These are phyloP conservation scores for Astraeus odoratus DNA, from an alignment of 768 basidiomycete species.

Conservation along the genomic window DNA sequence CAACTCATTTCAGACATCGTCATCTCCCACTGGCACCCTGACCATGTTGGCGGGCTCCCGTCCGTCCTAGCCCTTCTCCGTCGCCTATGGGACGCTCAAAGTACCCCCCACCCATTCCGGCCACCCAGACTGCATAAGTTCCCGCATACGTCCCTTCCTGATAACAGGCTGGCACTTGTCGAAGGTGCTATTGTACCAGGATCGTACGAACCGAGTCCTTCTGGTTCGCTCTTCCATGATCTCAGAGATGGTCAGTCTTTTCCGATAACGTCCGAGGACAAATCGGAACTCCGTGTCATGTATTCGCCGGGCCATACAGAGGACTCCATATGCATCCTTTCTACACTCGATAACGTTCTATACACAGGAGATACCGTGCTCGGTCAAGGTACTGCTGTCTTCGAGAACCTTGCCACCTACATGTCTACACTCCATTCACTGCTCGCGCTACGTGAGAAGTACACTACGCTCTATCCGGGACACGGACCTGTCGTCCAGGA, in stretches of 20 bases:
- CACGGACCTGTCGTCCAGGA: conserved; percentile 77
- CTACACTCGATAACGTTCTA: conserved; percentile 63
- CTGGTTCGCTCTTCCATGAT: conserved; percentile 48
- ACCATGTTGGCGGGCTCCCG: conserved; percentile 77
- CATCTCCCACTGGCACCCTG: conserved; percentile 85
- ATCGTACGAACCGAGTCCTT: conserved; percentile 38
- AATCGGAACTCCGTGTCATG: conserved; percentile 48
- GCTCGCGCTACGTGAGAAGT: conserved; percentile 35
- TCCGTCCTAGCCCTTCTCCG: conserved; percentile 62
- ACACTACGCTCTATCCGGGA: conserved; percentile 69
- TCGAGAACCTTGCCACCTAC: conserved; percentile 75
- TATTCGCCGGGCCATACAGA: conserved; percentile 88
- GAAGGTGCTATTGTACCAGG: conserved; percentile 33
- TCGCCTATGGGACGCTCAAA: conserved; percentile 51
- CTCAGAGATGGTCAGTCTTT: conserved; percentile 51
- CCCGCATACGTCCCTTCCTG: conserved; percentile 31
- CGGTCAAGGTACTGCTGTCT: conserved; percentile 85
- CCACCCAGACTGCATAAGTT: conserved; percentile 76
- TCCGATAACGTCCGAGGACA: conserved; percentile 20
- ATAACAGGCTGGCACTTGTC: conserved; percentile 30
- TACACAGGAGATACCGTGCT: conserved; percentile 91
- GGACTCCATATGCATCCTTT: conserved; percentile 74
- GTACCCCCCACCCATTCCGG: conserved; percentile 39
- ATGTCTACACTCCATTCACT: conserved; percentile 56
- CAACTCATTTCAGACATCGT: conserved; percentile 78